Evolutionary conservation across 2,329 filamentous ascomycete species (phyloP), one percentile per base, ranked within the genome.

Genomic region (Huntiella abstrusa): DNA sequence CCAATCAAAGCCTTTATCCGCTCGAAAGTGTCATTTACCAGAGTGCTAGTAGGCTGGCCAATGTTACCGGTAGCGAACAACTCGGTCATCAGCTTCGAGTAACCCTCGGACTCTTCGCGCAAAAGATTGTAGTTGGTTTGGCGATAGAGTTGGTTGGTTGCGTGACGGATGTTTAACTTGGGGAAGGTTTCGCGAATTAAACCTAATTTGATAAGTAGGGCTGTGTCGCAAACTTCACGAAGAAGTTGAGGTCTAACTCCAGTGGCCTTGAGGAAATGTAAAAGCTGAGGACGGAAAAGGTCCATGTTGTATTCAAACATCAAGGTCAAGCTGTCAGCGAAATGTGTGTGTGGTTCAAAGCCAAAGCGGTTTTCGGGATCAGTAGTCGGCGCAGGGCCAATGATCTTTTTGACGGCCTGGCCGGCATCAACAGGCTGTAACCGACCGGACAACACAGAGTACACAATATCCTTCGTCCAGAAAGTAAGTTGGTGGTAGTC

Each of bases 101-200:
- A 98, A 36, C 92, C 91, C 62, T 98, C 91, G 0, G 85, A 85
- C 62, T 98, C 91, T 64, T 98, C 91, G 39, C 91, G 79, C 15
- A 98, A 67, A 5, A 98, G 66, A 56, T 98, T 98, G 67, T 94
- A 96, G 60, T 94, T 96, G 11, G 88, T 85, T 62, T 96, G 91
- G 50, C 87, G 80, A 60, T 98, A 98, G 1, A 98, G 71, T 4
- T 91, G 69, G 55, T 95, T 93, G 5, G 91, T 98, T 42, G 87
- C 83, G 57, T 92, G 86, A 47, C 88, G 79, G 53, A 94, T 86
- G 12, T 81, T 80, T 58, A 91, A 76, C 53, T 80, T 80, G 48
- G 73, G 69, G 59, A 96, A 98, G 4, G 80, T 88, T n/a, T 80
- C 76, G 43, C 86, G 75, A 42, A 94, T 83, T 38, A 98, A 68